Evolutionary conservation across 1,284 basidiomycete species (phyloP), one percentile per base, ranked within the genome.

Genomic region (Megacollybia platyphylla): DNA sequence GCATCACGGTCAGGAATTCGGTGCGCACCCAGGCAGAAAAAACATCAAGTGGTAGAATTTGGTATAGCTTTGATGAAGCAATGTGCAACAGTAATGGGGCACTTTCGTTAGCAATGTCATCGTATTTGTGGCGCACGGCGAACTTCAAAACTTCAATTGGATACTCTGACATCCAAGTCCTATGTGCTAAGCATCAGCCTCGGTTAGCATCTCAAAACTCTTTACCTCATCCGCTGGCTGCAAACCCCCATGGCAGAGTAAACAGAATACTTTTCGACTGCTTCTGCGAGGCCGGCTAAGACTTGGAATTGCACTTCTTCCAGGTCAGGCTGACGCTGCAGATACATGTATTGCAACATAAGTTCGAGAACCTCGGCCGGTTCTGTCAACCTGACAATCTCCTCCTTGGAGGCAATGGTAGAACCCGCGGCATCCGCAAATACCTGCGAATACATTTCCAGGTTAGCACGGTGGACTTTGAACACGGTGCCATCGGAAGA

Each of bases 251-350:
- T 53, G 8, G 56, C 57, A 13, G 50, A 49, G 36, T 52, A 61
- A 1, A 61, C 46, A 40, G 53, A 41, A 27, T 61, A 61, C 41
- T 61, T 61, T 49, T 59, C 57, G 2, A 52, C 55, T 0, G 58
- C 59, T 36, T 60, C 59, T 3, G 59, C 53, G 4, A 61, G 39
- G 2, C 32, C 44, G 8, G 44, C 47, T n/a, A 58, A 41, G 0
- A 47, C 37, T 11, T 42, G 24, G 37, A 51, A 53, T 2, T 37
- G 15, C 3, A 54, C 30, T 1, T 41, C 29, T 7, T 28, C 30
- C 6, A 54, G 40, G 36, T 49, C 44, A 2, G 56, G 54, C 44
- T 50, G 35, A 29, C 47, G 41, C 45, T 49, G 47, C 3, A 50
- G 44, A 27, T 59, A 56, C 44, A 57, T 52, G 41, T 51, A 59